Evolutionary conservation across 2,329 filamentous ascomycete genomes (phyloP).

Genomic region (Dissoconium aciculare): DNA sequence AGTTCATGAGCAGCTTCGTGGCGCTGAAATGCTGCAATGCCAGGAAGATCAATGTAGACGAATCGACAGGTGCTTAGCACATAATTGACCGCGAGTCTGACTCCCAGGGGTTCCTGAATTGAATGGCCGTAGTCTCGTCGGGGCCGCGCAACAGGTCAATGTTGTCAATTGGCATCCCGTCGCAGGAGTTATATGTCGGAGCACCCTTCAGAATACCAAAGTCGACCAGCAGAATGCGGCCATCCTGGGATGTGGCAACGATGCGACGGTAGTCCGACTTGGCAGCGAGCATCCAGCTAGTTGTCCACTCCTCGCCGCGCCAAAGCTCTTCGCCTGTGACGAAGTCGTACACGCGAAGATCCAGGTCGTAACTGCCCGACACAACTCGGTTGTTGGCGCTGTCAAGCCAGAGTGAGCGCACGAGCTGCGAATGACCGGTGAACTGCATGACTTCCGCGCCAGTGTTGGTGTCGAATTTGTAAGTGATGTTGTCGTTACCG

Average conservation of each 20-base stretch:
- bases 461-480: slow-evolving; percentile 88
- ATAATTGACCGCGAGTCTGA: background rate
- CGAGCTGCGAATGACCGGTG: slow-evolving; percentile 68
- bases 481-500: slow-evolving; percentile 88
- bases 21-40: background rate
- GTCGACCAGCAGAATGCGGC: slow-evolving; percentile 83
- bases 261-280: slow-evolving; percentile 93
- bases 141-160: slow-evolving; percentile 33
- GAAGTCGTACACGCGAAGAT: slow-evolving; percentile 89
- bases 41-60: background rate
- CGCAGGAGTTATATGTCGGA: slow-evolving; percentile 19
- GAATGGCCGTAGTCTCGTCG: slow-evolving; percentile 15
- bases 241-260: slow-evolving; percentile 87
- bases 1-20: too few species aligned
- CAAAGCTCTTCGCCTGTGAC: slow-evolving; percentile 62
- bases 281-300: slow-evolving; percentile 89
- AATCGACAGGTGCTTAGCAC: background rate
- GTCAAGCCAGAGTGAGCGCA: slow-evolving; percentile 83
- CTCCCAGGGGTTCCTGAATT: slow-evolving; percentile 12
- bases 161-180: slow-evolving; percentile 33
- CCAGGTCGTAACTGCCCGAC: slow-evolving; percentile 86
- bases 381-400: slow-evolving; percentile 72
- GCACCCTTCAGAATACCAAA: slow-evolving; percentile 43
- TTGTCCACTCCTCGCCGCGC: slow-evolving; percentile 86
- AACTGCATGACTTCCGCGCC: slow-evolving; percentile 71